A percentile compares a stretch with the other conserved stretches of the same genome.
phyloP scores from a whole-genome alignment of 177 flowering plant species.

The Vitis hybrid region DNA sequence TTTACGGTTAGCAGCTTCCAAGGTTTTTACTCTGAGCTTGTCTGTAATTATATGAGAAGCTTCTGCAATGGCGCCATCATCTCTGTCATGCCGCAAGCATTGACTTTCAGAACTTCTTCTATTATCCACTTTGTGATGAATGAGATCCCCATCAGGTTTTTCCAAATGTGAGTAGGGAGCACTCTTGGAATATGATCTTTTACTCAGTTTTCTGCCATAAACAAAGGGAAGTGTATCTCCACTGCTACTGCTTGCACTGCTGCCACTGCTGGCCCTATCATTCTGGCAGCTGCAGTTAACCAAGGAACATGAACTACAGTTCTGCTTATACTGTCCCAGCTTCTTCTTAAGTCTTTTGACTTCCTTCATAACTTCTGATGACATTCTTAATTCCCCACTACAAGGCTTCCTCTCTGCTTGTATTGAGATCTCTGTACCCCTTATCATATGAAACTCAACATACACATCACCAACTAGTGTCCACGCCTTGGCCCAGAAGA shows the following conservation, averaged over 20 bases:
- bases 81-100: constrained; percentile 12
- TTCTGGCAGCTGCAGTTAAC: constrained; percentile 94
- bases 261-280: constrained; percentile 94
- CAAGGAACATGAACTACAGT: constrained; percentile 83
- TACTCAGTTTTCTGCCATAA: constrained; percentile 60
- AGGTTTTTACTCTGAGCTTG: constrained; percentile 11
- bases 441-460: constrained; percentile 58
- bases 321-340: constrained; percentile 61
- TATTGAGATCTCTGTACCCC: constrained; percentile 42
- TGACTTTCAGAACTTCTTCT: constrained; percentile 20
- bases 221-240: constrained; percentile 30
- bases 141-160: constrained; percentile 23
- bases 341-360: constrained; percentile 82
- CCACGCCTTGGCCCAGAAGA: constrained; percentile 96
- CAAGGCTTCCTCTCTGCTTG: constrained; percentile 27
- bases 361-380: constrained; percentile 88
- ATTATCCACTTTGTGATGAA: constrained; percentile 20
- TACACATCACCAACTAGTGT: constrained; percentile 88
- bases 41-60: constrained; percentile 14
- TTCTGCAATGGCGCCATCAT: constrained; percentile 13
- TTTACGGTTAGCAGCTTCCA: constrained; percentile 8
- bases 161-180: constrained; percentile 17
- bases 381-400: constrained; percentile 58
- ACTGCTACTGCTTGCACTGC: constrained; percentile 87
- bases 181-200: constrained; percentile 38